Conservation (phyloP, 2,329 filamentous ascomycete species). For the Xylariomycetidae sp. region DNA sequence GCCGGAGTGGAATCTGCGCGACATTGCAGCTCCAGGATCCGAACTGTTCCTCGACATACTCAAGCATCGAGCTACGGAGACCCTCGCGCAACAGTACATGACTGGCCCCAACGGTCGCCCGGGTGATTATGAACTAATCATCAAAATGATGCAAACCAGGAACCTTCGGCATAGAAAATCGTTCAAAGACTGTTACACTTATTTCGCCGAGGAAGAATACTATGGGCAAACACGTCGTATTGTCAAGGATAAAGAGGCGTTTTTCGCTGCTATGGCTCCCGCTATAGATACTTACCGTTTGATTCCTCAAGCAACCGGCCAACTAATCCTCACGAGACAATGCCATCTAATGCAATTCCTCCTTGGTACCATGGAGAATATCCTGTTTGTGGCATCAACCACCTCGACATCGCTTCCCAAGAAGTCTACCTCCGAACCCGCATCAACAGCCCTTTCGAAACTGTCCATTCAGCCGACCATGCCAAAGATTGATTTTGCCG, state of each 20-base stretch:
- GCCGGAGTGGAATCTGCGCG: constrained; percentile 40
- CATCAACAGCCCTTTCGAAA: constrained; percentile 26
- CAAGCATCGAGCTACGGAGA: constrained; percentile 31
- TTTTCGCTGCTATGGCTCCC: constrained; percentile 16
- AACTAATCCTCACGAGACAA: constrained; percentile 37
- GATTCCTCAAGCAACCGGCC: constrained; percentile 24
- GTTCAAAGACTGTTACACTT: constrained; percentile 29
- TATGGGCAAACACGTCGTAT: constrained; percentile 35
- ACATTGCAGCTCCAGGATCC: constrained; percentile 31
- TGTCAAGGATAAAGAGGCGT: constrained; percentile 12
- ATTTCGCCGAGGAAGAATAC: constrained; percentile 28
- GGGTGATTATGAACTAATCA: constrained; percentile 33
- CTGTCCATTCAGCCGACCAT: constrained; percentile 23
- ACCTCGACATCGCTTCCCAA: constrained; percentile 21
- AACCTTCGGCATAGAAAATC: constrained; percentile 25
- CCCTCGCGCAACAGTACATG: constrained; percentile 30
- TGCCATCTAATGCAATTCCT: constrained; percentile 30
- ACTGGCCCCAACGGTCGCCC: constrained; percentile 22
- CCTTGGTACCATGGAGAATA: constrained; percentile 37
- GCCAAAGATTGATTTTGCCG: constrained; percentile 25
- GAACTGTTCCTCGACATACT: constrained; percentile 35
- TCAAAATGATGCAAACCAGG: constrained; percentile 27
- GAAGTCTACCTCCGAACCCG: constrained; percentile 24
- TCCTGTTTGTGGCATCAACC: constrained; percentile 34
- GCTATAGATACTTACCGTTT: constrained; percentile 18